A percentile compares a stretch with the other conserved stretches of the same genome.
Evolutionary conservation across 805 yeast species (phyloP).

Genomic region (Isabelozyma heimii): DNA sequence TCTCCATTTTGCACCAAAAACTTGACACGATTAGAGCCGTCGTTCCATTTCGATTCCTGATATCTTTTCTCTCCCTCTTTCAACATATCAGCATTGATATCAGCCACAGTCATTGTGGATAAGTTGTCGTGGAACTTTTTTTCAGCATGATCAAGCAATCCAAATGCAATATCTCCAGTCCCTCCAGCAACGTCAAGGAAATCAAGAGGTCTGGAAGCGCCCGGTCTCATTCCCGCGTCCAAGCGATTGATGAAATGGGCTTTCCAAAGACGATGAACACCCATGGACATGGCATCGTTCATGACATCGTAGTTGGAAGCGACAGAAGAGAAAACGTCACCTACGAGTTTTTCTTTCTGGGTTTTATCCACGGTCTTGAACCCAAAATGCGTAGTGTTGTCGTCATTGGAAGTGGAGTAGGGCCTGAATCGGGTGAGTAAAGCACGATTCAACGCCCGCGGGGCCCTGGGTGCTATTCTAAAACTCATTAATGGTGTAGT

Average conservation of each 20-base stretch:
- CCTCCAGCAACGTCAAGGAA: constrained; percentile 99
- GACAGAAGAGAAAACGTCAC: constrained; percentile 88
- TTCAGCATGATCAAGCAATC: constrained; percentile 88
- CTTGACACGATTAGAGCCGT: constrained; percentile 58
- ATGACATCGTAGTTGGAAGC: constrained; percentile 92
- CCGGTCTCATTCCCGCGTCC: constrained; percentile 93
- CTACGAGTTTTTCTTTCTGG: constrained; percentile 80
- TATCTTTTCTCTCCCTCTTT: constrained; percentile 85
- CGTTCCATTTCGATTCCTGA: constrained; percentile 56
- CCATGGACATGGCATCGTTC: constrained; percentile 98
- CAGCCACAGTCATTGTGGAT: constrained; percentile 86
- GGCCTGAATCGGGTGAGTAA: constrained; percentile 1
- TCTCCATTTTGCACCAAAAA: constrained; percentile 95
- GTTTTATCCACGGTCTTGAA: constrained; percentile 74
- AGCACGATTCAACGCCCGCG: constrained; percentile 1
- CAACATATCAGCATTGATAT: constrained; percentile 95
- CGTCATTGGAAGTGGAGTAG: constrained; percentile 7
- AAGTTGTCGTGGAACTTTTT: constrained; percentile 67
- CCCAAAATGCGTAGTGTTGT: constrained; percentile 87
- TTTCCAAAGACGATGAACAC: constrained; percentile 94
- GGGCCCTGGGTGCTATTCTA: constrained; percentile 3
- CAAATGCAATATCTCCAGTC: constrained; percentile 97
- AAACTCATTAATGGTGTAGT: constrained; percentile 3
- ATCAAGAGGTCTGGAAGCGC: constrained; percentile 69
- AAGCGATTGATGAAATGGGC: constrained; percentile 80